phyloP scores from a whole-genome alignment of 2,329 filamentous ascomycete genomes.

The Talaromyces sp. region DNA sequence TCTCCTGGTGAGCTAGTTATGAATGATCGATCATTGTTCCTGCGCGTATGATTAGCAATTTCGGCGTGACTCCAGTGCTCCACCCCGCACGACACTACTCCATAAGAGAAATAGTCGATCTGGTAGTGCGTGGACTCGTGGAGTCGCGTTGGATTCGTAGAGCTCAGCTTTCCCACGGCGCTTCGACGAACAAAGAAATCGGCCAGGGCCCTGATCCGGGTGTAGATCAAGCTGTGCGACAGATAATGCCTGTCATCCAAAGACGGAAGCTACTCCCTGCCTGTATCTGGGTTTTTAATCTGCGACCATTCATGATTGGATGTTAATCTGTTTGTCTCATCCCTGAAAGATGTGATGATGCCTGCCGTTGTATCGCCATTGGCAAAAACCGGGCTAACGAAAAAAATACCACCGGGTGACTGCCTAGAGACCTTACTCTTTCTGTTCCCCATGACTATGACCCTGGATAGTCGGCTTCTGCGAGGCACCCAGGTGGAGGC shows the following conservation, averaged over 20 bases:
- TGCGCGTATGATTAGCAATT: neutral
- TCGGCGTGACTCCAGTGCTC: neutral
- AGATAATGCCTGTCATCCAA: neutral
- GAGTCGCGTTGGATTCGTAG: neutral
- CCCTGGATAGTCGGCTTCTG: neutral
- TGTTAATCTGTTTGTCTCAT: neutral
- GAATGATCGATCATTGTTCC: neutral
- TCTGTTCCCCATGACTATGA: neutral
- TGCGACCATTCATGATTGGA: neutral
- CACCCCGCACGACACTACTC: neutral
- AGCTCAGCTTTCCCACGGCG: neutral
- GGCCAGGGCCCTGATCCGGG: neutral
- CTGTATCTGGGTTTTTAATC: neutral
- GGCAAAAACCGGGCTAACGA: neutral
- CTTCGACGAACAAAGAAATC: neutral
- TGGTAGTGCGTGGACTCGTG: neutral
- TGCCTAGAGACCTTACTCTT: neutral
- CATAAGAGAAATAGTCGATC: neutral
- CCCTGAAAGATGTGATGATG: neutral
- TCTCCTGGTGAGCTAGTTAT: neutral
- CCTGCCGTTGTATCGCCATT: neutral
- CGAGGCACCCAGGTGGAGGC: neutral
- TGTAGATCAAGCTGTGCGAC: neutral
- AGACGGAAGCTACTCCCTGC: neutral
- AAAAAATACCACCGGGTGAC: neutral